These are phyloP conservation scores for Brassica balearica DNA, from an alignment of 441 rosid species.

Conservation along the genomic window DNA sequence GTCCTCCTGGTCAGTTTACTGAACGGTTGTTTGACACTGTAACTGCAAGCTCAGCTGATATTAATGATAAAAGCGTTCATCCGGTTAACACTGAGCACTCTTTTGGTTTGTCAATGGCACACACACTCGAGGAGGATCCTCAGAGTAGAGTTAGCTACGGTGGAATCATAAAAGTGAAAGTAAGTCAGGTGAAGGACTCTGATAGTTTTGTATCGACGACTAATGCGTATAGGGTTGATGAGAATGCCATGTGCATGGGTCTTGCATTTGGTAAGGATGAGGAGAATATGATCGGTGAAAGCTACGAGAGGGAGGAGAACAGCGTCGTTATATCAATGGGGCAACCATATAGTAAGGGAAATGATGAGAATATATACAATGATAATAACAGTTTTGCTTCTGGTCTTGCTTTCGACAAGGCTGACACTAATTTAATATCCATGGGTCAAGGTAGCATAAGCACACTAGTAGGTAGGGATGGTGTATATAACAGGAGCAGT, in stretches of 20 bases:
- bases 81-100: constrained; percentile 46
- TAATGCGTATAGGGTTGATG: constrained; percentile 50
- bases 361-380: constrained; percentile 50
- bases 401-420: constrained; percentile 47
- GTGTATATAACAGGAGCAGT: constrained; percentile 40
- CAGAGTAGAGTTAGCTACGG: constrained; percentile 49
- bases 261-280: constrained; percentile 58
- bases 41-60: constrained; percentile 39
- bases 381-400: constrained; percentile 41
- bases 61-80: constrained; percentile 41
- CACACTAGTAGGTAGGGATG: constrained; percentile 44
- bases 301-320: constrained; percentile 35
- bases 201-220: constrained; percentile 25
- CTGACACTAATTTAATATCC: constrained; percentile 47
- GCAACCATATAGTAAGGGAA: constrained; percentile 53
- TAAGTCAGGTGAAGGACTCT: constrained; percentile 54
- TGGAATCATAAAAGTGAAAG: constrained; percentile 58
- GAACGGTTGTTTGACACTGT: constrained; percentile 50
- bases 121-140: constrained; percentile 51
- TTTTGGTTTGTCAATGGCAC: constrained; percentile 53
- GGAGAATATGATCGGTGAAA: constrained; percentile 34
- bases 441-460: constrained; percentile 55
- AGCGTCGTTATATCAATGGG: constrained; percentile 53
- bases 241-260: constrained; percentile 27
- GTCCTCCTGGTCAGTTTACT: constrained; percentile 47